Percentiles rank a stretch among this genome's conserved stretches.
Conservation (phyloP, 805 yeast species). For the Naumovozyma dairenensis region DNA sequence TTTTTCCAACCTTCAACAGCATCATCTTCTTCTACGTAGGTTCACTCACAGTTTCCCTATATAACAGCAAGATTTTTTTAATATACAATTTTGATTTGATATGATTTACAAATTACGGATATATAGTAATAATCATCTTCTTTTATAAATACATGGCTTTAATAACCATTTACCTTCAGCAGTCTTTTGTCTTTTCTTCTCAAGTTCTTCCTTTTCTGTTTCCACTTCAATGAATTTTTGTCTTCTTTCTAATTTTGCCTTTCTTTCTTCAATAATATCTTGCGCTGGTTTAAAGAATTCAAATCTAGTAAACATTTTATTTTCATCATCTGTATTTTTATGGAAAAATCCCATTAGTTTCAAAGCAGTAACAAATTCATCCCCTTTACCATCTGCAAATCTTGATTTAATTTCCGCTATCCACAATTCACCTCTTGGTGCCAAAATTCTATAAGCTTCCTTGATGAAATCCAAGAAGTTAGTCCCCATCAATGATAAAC, state of each 20-base stretch:
- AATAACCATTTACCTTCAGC: slow-evolving; percentile 85
- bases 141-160: slow-evolving; percentile 93
- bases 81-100: no score
- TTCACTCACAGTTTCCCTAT: no score
- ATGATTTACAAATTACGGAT: no score
- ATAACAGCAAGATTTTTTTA: no score
- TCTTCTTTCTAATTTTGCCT: slow-evolving; percentile 50
- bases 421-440: slow-evolving; percentile 93
- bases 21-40: no score
- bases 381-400: slow-evolving; percentile 64
- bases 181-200: slow-evolving; percentile 38
- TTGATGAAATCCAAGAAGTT: slow-evolving; percentile 84
- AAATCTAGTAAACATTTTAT: slow-evolving; percentile 90
- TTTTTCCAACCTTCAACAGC: slow-evolving; percentile 24
- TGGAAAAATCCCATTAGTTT: slow-evolving; percentile 79
- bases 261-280: slow-evolving; percentile 53
- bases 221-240: slow-evolving; percentile 65
- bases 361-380: slow-evolving; percentile 71
- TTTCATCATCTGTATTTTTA: slow-evolving; percentile 73
- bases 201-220: slow-evolving; percentile 49
- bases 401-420: slow-evolving; percentile 94
- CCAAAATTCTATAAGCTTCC: slow-evolving; percentile 79
- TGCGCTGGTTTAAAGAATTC: slow-evolving; percentile 84
- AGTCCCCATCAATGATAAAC: slow-evolving; percentile 95
- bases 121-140: slow-evolving; percentile 45